Evolutionary conservation across 495 filamentous ascomycete species (phyloP), one percentile per base, ranked within the genome.

Genomic region (Penicillium samsonianum): DNA sequence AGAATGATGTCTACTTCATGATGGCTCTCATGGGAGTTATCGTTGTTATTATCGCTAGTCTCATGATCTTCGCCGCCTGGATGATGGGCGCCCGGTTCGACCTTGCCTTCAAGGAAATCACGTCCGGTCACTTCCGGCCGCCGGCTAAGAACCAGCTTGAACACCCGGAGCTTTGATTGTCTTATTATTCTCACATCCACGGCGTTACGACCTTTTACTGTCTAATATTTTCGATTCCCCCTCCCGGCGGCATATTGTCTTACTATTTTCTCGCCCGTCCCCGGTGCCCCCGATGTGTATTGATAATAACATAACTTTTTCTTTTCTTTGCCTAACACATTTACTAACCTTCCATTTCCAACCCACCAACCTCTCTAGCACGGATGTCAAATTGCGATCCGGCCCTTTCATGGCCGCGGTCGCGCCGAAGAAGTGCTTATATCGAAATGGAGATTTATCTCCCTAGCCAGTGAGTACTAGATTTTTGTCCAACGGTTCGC

Each of bases 311-410:
- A 44, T 58, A 65, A 30, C 49, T 45, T 65, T 56, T 63, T 55
- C 50, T 25, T 57, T 45, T 20, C 47, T 19, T 38, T 25, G 5
- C 30, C 42, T 35, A 4, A 38, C 23, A 19, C n/a, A 9, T 8
- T 22, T 42, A 38, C 35, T 50, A n/a, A 31, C 7, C 14, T 9
- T 9, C 23, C 20, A n/a, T n/a, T 19, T 48, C 26, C 12, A 1
- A 23, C 38, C 16, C 1, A 26, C 38, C 22, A 30, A 25, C 19
- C 42, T 35, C 35, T 11, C 60, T 72, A 92, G 92, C 92, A 96
- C 90, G 87, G 90, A 96, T 96, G 92, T 96, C 92, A 96, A 96
- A 96, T 96, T 96, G 85, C 92, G 91, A 90, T 87, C 80, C 83
- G 81, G 86, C 79, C 80, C 65, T 76, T 80, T 78, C 72, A 89